Percentiles rank a stretch among this genome's conserved stretches.
These are phyloP conservation scores for Globomyces pollinis-pini DNA, from an alignment of 192 early-diverging fungal species.

Conservation along the genomic window DNA sequence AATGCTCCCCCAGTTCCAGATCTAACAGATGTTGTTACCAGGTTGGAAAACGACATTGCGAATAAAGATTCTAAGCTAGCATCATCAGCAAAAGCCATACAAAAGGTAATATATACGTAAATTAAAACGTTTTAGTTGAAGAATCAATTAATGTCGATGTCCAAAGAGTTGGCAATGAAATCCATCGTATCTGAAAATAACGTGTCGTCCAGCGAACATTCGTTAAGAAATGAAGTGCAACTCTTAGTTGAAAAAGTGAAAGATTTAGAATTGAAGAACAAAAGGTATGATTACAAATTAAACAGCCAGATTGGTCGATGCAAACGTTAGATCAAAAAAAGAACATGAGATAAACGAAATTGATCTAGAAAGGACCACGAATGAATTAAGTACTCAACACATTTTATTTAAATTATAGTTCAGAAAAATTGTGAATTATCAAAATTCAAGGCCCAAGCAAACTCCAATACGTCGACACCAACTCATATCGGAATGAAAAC, in stretches of 20 bases:
- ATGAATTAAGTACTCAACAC: no score
- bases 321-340: conserved; percentile 8
- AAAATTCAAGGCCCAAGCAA: conserved; percentile 8
- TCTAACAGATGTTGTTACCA: conserved; percentile 6
- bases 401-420: no score
- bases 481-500: neutral
- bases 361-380: conserved; percentile 3
- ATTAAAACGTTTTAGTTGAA: conserved; percentile 20
- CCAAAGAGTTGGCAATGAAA: conserved; percentile 18
- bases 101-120: neutral
- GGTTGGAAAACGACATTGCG: conserved; percentile 16
- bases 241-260: conserved; percentile 8
- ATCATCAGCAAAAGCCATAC: conserved; percentile 22
- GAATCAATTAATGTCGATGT: conserved; percentile 12
- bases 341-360: conserved; percentile 9
- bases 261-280: conserved; percentile 20
- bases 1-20: neutral
- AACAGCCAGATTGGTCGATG: neutral
- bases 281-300: no score
- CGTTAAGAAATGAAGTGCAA: conserved; percentile 4
- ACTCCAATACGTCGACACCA: neutral
- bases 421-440: conserved; percentile 3
- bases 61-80: conserved; percentile 18
- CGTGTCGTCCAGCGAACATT: conserved; percentile 9
- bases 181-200: conserved; percentile 13